A percentile compares a stretch with the other conserved stretches of the same genome.
Conservation (phyloP, 2,329 filamentous ascomycete genomes). For the Aciculosporium take region DNA sequence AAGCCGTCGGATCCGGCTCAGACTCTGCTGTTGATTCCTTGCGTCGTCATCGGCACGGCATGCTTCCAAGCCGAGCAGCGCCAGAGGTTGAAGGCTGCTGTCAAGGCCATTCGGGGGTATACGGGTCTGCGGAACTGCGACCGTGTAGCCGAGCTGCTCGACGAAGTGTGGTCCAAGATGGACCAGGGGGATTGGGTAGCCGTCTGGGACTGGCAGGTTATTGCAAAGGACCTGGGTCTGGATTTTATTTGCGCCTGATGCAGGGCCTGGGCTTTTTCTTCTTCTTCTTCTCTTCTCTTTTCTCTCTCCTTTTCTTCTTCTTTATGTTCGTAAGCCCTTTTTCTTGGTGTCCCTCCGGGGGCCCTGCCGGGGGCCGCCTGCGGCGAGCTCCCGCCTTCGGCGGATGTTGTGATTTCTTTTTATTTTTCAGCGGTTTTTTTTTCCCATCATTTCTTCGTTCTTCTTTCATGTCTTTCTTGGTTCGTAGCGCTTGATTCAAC, state of each 20-base stretch:
- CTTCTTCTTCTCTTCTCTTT: neutral
- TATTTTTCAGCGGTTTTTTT: no score
- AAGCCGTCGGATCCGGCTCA: conserved; percentile 43
- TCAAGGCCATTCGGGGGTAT: conserved; percentile 40
- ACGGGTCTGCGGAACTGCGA: conserved; percentile 46
- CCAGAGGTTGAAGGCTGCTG: conserved; percentile 33
- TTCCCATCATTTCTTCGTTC: no score
- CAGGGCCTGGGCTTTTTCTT: neutral
- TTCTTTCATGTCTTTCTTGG: no score
- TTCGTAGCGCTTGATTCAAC: no score
- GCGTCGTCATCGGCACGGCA: conserved; percentile 45
- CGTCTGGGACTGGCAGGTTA: conserved; percentile 51
- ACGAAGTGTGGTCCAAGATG: conserved; percentile 47
- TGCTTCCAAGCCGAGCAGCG: conserved; percentile 40
- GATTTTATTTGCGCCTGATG: conserved; percentile 39
- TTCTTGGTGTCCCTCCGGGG: neutral
- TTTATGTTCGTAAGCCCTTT: neutral
- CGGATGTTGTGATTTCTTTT: no score
- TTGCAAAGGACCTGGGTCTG: conserved; percentile 37
- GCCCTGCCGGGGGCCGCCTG: no score
- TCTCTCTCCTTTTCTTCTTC: neutral
- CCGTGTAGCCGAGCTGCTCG: conserved; percentile 36
- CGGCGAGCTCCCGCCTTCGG: no score
- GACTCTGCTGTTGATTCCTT: conserved; percentile 45
- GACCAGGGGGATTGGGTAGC: conserved; percentile 39